phyloP scores from a whole-genome alignment of 2,329 filamentous ascomycete genomes.

The Aurifilum marmelostoma region DNA sequence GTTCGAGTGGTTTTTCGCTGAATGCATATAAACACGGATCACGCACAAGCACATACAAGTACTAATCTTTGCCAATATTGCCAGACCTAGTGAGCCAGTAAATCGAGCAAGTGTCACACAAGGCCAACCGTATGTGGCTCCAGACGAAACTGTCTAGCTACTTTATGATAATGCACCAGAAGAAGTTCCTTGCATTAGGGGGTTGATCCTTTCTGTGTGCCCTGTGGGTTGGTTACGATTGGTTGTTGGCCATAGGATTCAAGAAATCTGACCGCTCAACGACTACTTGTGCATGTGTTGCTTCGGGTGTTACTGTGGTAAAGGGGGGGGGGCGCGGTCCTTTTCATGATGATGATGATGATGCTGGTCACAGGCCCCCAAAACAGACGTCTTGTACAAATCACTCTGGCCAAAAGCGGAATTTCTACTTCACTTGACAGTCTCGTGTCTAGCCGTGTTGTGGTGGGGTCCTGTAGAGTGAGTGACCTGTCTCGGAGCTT shows the following conservation, averaged over 20 bases:
- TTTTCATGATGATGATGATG: not conserved
- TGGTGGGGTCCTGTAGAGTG: no score
- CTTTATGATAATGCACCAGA: not conserved
- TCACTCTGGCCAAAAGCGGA: not conserved
- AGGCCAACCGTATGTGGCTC: not conserved
- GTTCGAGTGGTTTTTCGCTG: not conserved
- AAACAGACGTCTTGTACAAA: not conserved
- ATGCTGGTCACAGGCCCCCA: no score
- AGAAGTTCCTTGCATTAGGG: not conserved
- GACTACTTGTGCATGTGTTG: slow-evolving; percentile 2
- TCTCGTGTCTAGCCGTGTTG: not conserved
- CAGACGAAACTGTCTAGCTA: not conserved
- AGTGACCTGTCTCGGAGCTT: not conserved
- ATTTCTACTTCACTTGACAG: not conserved
- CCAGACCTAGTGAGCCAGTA: not conserved
- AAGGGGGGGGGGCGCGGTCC: not conserved
- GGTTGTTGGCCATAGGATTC: not conserved
- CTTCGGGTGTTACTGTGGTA: slow-evolving; percentile 9
- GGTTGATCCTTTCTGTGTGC: slow-evolving; percentile 15
- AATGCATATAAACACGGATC: not conserved
- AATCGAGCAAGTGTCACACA: not conserved
- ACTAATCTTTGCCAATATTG: not conserved
- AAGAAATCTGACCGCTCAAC: not conserved
- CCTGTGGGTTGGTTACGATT: slow-evolving; percentile 11
- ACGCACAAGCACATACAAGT: not conserved